Evolutionary conservation across 2,329 filamentous ascomycete species (phyloP), one percentile per base, ranked within the genome.

Genomic region (Fusarium tuaranense): DNA sequence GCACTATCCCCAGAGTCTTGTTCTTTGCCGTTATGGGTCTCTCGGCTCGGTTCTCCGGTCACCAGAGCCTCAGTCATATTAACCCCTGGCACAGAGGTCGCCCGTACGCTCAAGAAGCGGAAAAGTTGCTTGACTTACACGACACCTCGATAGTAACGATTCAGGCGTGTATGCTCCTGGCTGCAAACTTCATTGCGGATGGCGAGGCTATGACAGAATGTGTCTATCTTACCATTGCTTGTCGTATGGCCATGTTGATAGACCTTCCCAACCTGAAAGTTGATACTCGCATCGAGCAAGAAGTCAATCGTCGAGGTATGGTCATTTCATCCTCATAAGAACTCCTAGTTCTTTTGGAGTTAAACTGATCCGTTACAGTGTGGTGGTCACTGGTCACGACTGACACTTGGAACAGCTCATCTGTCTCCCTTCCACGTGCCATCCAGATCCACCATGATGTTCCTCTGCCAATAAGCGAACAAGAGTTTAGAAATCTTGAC

Each of bases 341-440:
- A 32, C 30, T 32, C 30, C 30, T 9, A 32, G 30, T 27, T 27
- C 7, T 27, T 27, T 27, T 27, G 27, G 27, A 27, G 27, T 27
- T 27, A 27, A 27, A 27, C 27, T 27, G 27, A 27, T 27, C 27
- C 27, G 27, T 27, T 27, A 27, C 27, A 27, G 27, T 67, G 2
- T 67, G 65, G 65, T 67, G 65, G 65, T 67, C 65, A n/a, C 65
- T 67, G 2, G 62, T 67, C 12, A 67, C 65, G 41, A 67, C 65
- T 13, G 65, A 67, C 18, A 67, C 65, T 53, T 67, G 65, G 65
- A 30, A 44, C n/a, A 67, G 25, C 34, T 61, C 65, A 55, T 64
- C 65, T 3, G 58, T 64, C 30, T 67, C 65, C 13, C 46, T 67
- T 1, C 65, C 65, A 6, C 62, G 65, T n/a, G 20, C 13, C 7